Base-by-base conservation (phyloP, 108 stramenopile genomes). In the Schizochytrium sp. region DNA sequence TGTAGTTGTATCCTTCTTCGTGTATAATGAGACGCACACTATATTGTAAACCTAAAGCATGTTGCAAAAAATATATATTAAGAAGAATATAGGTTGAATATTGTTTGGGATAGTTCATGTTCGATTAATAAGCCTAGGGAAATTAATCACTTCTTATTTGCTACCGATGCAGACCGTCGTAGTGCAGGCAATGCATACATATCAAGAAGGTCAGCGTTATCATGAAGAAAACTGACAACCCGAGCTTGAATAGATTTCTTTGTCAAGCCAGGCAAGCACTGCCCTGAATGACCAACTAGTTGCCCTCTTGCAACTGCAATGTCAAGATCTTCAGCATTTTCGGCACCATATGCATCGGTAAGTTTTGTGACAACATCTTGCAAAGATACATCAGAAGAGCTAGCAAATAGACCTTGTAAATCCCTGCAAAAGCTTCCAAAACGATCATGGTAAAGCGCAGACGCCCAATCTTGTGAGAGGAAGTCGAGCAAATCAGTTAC, bases 391-490 rank as follows among this genome's bases (percentile, higher is more conserved):
- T 83, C 76, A 5, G 53, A 47, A 10, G 28, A 47, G 28, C 28
- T 49, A 8, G 76, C 47, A 49, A 83, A 83, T 7, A 55, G 47
- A 5, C 17, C 10, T 42, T 55, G 76, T 40, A 83, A 28, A 10
- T 55, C 76, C 50, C 76, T 47, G 47, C 76, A 83, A 55, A 83
- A 83, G 50, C 53, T 55, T n/a, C 76, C 76, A 28, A 83, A 83
- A n/a, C 44, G 92, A 57, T 90, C 93, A 90, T 93, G 93, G 88
- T 72, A 88, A 2, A 93, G 72, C 17, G 91, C 91, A 13, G 92
- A 59, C 3, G 89, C 55, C 56, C 90, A 90, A 53, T 92, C 93
- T 56, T 47, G 69, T 56, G 87, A 90, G 42, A 93, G 92, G 91
- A 93, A 93, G 5, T 91, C 90, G 7, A 93, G 42, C 73, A 90